phyloP scores from a whole-genome alignment of 352 stramenopile species.

The Thraustochytrium striatum region DNA sequence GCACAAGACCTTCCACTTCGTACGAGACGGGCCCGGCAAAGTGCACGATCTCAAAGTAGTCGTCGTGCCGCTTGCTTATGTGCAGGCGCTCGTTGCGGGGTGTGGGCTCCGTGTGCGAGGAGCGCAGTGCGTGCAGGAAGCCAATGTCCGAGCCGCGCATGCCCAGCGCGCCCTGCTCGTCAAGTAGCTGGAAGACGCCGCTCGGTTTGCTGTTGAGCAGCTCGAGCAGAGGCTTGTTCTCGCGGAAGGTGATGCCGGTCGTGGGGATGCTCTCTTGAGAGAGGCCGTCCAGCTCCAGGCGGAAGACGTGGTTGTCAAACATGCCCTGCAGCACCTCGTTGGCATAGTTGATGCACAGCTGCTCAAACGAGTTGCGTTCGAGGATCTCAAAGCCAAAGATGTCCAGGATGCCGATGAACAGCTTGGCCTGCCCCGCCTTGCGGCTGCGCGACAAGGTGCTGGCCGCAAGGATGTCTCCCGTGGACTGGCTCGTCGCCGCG shows the following conservation, averaged over 20 bases:
- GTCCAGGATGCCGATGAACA: constrained; percentile 75
- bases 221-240: constrained; percentile 77
- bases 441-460: background rate
- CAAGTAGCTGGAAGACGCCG: constrained; percentile 79
- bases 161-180: constrained; percentile 68
- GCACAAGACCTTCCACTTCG: constrained; percentile 12
- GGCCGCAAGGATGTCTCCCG: background rate
- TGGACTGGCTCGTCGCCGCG: background rate
- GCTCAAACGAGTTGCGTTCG: constrained; percentile 82
- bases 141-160: constrained; percentile 17
- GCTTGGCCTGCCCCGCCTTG: constrained; percentile 56
- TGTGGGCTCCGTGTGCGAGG: constrained; percentile 2
- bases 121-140: constrained; percentile 14
- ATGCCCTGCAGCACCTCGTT: constrained; percentile 87
- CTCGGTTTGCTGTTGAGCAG: constrained; percentile 71
- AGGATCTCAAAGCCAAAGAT: constrained; percentile 88
- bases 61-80: constrained; percentile 9
- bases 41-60: constrained; percentile 40
- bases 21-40: constrained; percentile 46
- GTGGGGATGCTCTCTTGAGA: constrained; percentile 80
- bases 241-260: constrained; percentile 81
- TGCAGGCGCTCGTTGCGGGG: background rate
- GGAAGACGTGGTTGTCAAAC: constrained; percentile 79
- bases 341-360: constrained; percentile 85
- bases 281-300: constrained; percentile 77